Conservation (phyloP, 352 stramenopile species). For the Albugo candida region DNA sequence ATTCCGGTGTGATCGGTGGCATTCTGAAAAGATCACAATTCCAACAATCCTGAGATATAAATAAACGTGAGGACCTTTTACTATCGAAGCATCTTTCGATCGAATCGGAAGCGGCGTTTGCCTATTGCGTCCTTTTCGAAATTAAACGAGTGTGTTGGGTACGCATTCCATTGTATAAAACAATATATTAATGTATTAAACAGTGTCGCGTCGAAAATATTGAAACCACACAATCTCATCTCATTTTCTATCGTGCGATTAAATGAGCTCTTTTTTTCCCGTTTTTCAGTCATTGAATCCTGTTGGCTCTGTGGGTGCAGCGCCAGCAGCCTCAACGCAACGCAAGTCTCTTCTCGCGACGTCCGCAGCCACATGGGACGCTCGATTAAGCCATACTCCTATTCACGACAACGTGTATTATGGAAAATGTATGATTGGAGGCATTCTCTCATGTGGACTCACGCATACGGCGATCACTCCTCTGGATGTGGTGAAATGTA, state of each 20-base stretch:
- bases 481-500: conserved; percentile 89
- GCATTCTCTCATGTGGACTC: conserved; percentile 82
- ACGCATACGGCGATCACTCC: conserved; percentile 87
- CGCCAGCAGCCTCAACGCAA: conserved; percentile 16
- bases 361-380: conserved; percentile 64
- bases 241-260: no score
- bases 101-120: no score
- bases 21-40: conserved; percentile 9
- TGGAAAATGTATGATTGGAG: conserved; percentile 86
- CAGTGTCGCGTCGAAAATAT: no score
- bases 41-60: no score
- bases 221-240: no score
- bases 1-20: conserved; percentile 57
- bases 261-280: conserved; percentile 27
- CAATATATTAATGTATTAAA: no score
- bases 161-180: no score
- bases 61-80: no score
- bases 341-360: conserved; percentile 39
- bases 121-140: no score
- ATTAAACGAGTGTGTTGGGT: no score
- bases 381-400: conserved; percentile 54
- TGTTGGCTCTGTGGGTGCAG: conserved; percentile 6
- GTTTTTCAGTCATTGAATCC: conserved; percentile 54
- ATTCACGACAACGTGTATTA: conserved; percentile 85
- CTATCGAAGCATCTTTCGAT: no score